Percentiles rank a stretch among this genome's conserved stretches.
Conservation (phyloP, 2,329 filamentous ascomycete species). For the Fonsecaea pedrosoi region DNA sequence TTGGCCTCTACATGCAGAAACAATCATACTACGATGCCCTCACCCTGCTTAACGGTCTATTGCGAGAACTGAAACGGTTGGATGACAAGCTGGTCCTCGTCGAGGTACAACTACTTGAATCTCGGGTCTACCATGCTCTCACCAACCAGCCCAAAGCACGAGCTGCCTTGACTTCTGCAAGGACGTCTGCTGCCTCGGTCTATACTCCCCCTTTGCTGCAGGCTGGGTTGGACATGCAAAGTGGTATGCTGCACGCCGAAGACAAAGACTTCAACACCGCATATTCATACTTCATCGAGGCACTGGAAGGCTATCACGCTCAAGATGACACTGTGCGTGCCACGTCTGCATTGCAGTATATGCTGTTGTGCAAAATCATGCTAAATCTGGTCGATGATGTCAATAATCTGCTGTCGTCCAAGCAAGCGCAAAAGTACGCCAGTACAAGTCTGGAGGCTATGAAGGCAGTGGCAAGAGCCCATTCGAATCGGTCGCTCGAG, state of each 20-base stretch:
- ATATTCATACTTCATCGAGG: conserved; percentile 99
- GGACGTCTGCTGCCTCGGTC: conserved; percentile 93
- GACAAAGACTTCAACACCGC: conserved; percentile 99
- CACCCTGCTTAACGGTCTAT: conserved; percentile 92
- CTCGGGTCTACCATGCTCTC: conserved; percentile 93
- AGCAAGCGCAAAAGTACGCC: conserved; percentile 95
- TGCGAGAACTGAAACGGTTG: conserved; percentile 95
- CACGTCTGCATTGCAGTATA: conserved; percentile 98
- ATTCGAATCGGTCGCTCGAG: conserved; percentile 92
- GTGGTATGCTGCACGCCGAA: conserved; percentile 97
- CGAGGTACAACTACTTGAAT: conserved; percentile 96
- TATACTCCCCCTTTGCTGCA: conserved; percentile 96
- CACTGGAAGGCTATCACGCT: conserved; percentile 92
- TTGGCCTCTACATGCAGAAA: conserved; percentile 94
- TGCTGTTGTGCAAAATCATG: conserved; percentile 99
- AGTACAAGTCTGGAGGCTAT: conserved; percentile 96
- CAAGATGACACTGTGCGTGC: conserved; percentile 88
- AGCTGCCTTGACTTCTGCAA: conserved; percentile 89
- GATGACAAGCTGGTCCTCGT: conserved; percentile 98
- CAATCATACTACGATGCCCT: conserved; percentile 97
- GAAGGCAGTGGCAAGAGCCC: conserved; percentile 96
- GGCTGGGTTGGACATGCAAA: conserved; percentile 98
- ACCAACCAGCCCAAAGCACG: conserved; percentile 96
- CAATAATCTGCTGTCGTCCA: conserved; percentile 90
- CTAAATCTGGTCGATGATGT: conserved; percentile 96